Conservation (phyloP, 2,329 filamentous ascomycete genomes). For the Cladosporium halotolerans region DNA sequence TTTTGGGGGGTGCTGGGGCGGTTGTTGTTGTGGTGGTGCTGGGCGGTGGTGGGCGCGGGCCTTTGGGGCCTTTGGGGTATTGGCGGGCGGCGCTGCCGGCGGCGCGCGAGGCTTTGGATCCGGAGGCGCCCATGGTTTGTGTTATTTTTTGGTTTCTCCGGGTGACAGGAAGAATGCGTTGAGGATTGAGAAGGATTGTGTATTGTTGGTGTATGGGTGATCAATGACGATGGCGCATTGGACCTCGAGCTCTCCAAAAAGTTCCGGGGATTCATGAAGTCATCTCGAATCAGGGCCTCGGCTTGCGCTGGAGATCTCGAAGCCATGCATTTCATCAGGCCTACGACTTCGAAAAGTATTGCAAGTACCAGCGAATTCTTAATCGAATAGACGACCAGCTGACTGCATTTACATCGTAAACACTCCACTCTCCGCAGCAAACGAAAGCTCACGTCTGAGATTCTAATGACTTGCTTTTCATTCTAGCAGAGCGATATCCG, state of each 20-base stretch:
- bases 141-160: neutral
- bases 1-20: conserved; percentile 17
- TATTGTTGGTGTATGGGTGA: neutral
- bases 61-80: conserved; percentile 44
- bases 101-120: conserved; percentile 50
- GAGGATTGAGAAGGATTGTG: neutral
- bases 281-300: conserved; percentile 1
- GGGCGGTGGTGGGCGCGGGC: conserved; percentile 21
- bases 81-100: conserved; percentile 48
- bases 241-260: conserved; percentile 1
- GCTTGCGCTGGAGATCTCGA: conserved; percentile 1
- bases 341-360: too few species aligned
- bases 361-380: too few species aligned
- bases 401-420: too few species aligned
- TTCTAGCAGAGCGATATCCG: too few species aligned
- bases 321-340: neutral
- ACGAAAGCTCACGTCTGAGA: too few species aligned
- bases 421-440: too few species aligned
- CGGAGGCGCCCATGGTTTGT: conserved; percentile 49
- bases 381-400: too few species aligned
- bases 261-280: conserved; percentile 9
- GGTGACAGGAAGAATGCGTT: too few species aligned
- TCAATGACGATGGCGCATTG: neutral
- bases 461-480: too few species aligned
- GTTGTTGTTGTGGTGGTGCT: conserved; percentile 18